These are phyloP conservation scores for Metarhizium robertsii DNA, from an alignment of 2,329 filamentous ascomycete species.

Conservation along the genomic window DNA sequence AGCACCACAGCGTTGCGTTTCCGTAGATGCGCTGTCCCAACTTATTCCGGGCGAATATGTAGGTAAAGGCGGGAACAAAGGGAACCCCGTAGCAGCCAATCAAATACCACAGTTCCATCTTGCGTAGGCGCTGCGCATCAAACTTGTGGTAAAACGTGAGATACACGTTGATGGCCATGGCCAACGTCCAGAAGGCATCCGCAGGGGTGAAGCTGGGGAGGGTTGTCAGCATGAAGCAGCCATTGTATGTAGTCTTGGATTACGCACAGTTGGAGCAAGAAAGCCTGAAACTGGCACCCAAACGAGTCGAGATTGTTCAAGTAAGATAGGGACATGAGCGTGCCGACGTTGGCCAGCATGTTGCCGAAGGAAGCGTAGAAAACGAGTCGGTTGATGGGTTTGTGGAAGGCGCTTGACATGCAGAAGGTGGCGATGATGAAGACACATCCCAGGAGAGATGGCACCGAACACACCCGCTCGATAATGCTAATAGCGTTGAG, in stretches of 20 bases:
- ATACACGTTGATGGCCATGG: constrained; percentile 74
- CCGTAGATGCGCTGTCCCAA: constrained; percentile 53
- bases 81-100: constrained; percentile 60
- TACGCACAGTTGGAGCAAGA: constrained; percentile 64
- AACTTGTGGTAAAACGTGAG: constrained; percentile 66
- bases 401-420: constrained; percentile 56
- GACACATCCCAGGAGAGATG: constrained; percentile 14
- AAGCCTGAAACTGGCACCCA: constrained; percentile 56
- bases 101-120: constrained; percentile 59
- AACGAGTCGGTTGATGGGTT: constrained; percentile 70
- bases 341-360: constrained; percentile 60
- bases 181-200: constrained; percentile 63
- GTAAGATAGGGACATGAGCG: constrained; percentile 52
- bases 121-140: constrained; percentile 49
- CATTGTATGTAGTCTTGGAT: neutral
- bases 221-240: neutral
- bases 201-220: constrained; percentile 61
- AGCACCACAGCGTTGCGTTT: constrained; percentile 69
- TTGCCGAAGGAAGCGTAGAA: constrained; percentile 76
- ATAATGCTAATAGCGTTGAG: neutral
- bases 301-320: constrained; percentile 33
- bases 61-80: constrained; percentile 53
- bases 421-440: constrained; percentile 63
- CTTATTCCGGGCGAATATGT: constrained; percentile 47
- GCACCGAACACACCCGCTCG: neutral